Evolutionary conservation across 495 filamentous ascomycete species (phyloP), one percentile per base, ranked within the genome.

Genomic region (Daldinia loculata): DNA sequence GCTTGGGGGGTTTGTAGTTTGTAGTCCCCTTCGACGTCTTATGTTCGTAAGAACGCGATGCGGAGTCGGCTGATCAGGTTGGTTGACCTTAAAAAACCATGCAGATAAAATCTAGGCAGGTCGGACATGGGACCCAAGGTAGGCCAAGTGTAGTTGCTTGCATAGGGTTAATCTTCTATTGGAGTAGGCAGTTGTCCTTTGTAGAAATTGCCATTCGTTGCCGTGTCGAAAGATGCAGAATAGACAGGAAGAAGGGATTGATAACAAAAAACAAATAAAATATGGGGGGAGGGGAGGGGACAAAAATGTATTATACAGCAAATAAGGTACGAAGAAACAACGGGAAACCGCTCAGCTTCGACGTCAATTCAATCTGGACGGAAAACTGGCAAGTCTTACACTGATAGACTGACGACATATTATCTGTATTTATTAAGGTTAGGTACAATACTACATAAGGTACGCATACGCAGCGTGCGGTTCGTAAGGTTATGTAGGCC

Each of bases 11-110:
- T 17, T 45, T 60, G 27, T 48, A 22, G 26, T 64, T 9, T 36
- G 11, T 12, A 36, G 34, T 36, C 34, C 34, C 43, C 61, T 55
- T 67, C 45, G 57, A 66, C 24, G 56, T 62, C 63, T 72, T 64
- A 66, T 68, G 60, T 48, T 68, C 30, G 43, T 51, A 61, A 57
- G 53, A 48, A 56, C 14, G 62, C 41, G 62, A 73, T 73, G 70
- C 70, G 66, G 70, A 73, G 70, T 73, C 62, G 70, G 65, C 27
- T 72, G 70, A 65, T 69, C 66, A 61, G 58, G 66, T 69, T 58
- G 45, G 53, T 72, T 38, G 56, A 34, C 56, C 65, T 65, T 53
- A 17, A 30, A 51, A 17, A 30, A 51, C 50, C 50, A 56, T 34
- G 8, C 29, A 56, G 17, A 60, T 24, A 29, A 65, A 60, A 52